Evolutionary conservation across 768 basidiomycete genomes (phyloP), one percentile per base, ranked within the genome.

Genomic region (Boletus sensibilis): DNA sequence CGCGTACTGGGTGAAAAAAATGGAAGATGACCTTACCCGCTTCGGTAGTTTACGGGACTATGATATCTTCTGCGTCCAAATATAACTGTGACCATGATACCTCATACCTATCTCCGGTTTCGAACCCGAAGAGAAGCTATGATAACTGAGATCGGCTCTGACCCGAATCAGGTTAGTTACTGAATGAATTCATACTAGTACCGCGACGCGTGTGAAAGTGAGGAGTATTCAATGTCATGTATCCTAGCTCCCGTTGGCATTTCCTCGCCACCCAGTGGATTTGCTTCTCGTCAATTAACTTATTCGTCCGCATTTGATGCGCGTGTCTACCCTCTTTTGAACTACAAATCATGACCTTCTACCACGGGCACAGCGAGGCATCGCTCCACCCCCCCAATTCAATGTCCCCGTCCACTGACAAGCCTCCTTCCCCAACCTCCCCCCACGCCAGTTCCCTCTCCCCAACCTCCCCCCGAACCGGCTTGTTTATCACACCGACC

Each of bases 341-440:
- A 47, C 62, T 64, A 64, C 54, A 63, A 37, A 63, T 50, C n/a
- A 18, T 11, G 7, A 11, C 41, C 14, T 37, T 31, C 10, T 23
- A 33, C 12, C 29, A 10, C 21, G 7, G 37, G 21, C 25, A 10
- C 6, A 3, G 1, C 14, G 27, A 27, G 2, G 3, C 16, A 21
- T 43, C 39, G n/a, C 23, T 27, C n/a, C 20, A 0, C 38, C 21
- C 21, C 11, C 2, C 42, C 50, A 3, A 0, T 1, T 0, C 49
- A 13, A 63, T 64, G 54, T 34, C 48, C 34, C 23, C 29, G 0
- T 13, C 34, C 9, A 18, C 44, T 10, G 38, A 6, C 44, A 39
- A 35, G 6, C 44, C 45, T 21, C 42, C 41, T 1, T 18, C 49
- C 8, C 31, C 41, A 2, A 1, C 42, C 21, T 6, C 53, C 10